Evolutionary conservation across 2,329 filamentous ascomycete species (phyloP), one percentile per base, ranked within the genome.

Genomic region (Dactylellina cionopaga): DNA sequence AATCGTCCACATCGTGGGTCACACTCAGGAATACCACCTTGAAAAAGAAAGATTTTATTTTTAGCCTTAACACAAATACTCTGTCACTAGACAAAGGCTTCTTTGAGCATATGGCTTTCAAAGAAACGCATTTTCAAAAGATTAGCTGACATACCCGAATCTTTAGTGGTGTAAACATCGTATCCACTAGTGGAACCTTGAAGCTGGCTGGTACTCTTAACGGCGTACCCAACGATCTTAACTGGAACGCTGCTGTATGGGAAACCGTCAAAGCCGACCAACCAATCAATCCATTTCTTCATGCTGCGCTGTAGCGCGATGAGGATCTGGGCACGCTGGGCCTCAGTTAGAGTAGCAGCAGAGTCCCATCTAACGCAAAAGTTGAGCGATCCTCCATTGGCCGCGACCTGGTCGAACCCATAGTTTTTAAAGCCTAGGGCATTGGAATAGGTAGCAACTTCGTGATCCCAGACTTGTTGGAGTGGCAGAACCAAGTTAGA

Each of bases 221-320:
- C 82, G 0, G 82, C 82, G 79, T 81, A 84, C 15, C 81, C 82
- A 17, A 83, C 81, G 6, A 83, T 80, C 29, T 80, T 79, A 1
- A 80, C 78, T 46, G 81, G 79, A 54, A 83, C 78, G 2, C 79
- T 78, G 49, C 75, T 74, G 54, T 80, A 83, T 5, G 82, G 82
- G 76, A 82, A 84, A 56, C 79, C 80, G 33, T 83, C 82, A 51
- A 80, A 84, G 13, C 81, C 82, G 17, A 81, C 80, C 37, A 83
- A 78, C 74, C 80, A 80, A 58, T 81, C 80, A 7, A 59, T 68
- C 63, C 65, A 70, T 25, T 70, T 70, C 47, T 70, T 70, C 24
- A 62, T 33, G 15, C 39, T 49, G 17, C 65, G 55, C 43, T 70
- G 65, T 9, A 70, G 19, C 5, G 65, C 58, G 11, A 56, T 62